Percentiles rank a stretch among this genome's conserved stretches.
Conservation (phyloP, 768 basidiomycete species). For the Melanogaster broomeanus region DNA sequence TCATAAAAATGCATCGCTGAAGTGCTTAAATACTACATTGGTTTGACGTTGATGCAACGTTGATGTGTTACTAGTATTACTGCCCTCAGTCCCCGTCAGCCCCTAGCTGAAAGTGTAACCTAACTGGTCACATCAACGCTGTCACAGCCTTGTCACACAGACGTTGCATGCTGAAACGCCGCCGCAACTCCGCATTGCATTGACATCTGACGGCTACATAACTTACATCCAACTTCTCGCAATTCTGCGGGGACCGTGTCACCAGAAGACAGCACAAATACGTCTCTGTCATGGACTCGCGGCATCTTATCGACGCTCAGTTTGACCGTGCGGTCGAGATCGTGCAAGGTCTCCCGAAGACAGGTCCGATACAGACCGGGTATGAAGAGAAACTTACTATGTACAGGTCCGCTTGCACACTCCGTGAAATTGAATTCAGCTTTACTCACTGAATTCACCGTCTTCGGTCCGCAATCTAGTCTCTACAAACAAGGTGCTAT, state of each 20-base stretch:
- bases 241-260: not conserved
- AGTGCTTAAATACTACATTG: too few species aligned
- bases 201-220: too few species aligned
- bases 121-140: not conserved
- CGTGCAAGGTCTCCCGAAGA: conserved; percentile 89
- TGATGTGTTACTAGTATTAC: not conserved
- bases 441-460: conserved; percentile 8
- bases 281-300: conserved; percentile 52
- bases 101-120: not conserved
- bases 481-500: conserved; percentile 88
- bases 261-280: not conserved
- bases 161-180: not conserved
- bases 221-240: not conserved
- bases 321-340: conserved; percentile 96
- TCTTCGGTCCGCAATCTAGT: conserved; percentile 44
- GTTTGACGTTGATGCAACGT: too few species aligned
- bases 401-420: conserved; percentile 65
- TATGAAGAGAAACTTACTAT: conserved; percentile 95
- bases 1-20: too few species aligned
- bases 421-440: not conserved
- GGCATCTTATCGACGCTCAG: conserved; percentile 73
- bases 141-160: not conserved
- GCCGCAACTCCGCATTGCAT: not conserved
- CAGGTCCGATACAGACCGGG: conserved; percentile 91
- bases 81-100: not conserved